phyloP scores from a whole-genome alignment of 2,329 filamentous ascomycete species.

The Ceratocystis alfenasii region DNA sequence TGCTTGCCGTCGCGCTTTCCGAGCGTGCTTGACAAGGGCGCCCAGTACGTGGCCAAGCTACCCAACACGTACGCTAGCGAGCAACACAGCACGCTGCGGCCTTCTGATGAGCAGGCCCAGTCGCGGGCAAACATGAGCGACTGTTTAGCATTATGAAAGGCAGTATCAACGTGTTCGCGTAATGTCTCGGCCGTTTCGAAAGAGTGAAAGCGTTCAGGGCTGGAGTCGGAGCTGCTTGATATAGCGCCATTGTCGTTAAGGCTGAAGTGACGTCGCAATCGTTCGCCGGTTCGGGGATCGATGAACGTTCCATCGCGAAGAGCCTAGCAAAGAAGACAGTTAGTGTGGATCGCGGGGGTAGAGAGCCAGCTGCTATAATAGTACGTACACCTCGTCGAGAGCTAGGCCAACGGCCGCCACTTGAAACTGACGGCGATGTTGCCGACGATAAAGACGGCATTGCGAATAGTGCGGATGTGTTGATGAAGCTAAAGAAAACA shows the following conservation, averaged over 20 bases:
- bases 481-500: not conserved
- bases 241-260: constrained; percentile 35
- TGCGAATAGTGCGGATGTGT: not conserved
- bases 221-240: constrained; percentile 27
- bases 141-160: constrained; percentile 32
- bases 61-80: constrained; percentile 79
- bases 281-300: constrained; percentile 73
- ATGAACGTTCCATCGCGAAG: constrained; percentile 79
- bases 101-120: constrained; percentile 60
- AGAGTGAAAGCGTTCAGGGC: constrained; percentile 29
- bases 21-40: constrained; percentile 57
- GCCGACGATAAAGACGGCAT: constrained; percentile 16
- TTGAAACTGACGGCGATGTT: constrained; percentile 4
- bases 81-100: constrained; percentile 77
- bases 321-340: constrained; percentile 38
- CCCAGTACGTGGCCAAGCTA: constrained; percentile 74
- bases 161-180: constrained; percentile 29
- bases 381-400: constrained; percentile 9
- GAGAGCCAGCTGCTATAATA: not conserved
- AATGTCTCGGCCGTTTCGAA: constrained; percentile 31
- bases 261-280: constrained; percentile 67
- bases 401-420: constrained; percentile 11
- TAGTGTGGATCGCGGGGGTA: not conserved
- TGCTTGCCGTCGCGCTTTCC: constrained; percentile 86
- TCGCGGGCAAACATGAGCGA: constrained; percentile 35